These are phyloP conservation scores for Psidium friedrichsthalianum DNA, from an alignment of 345 rosid species.

Conservation along the genomic window DNA sequence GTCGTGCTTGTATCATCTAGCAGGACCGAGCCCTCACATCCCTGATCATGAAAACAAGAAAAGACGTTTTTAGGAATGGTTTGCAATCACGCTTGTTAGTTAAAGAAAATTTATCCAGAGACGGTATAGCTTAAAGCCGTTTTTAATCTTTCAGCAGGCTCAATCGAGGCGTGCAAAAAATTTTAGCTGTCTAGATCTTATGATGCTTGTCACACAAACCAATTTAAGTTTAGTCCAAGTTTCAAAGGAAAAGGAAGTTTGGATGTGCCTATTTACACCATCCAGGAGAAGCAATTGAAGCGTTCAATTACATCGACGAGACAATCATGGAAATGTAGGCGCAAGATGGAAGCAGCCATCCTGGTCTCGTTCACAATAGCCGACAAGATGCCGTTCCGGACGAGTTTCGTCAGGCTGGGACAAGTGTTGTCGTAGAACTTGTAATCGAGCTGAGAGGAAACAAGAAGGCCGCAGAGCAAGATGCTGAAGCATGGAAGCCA, in stretches of 20 bases:
- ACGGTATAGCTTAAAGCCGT: not conserved
- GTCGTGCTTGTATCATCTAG: conserved; percentile 32
- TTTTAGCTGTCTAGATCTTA: not conserved
- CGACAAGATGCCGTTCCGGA: conserved; percentile 33
- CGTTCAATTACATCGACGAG: conserved; percentile 36
- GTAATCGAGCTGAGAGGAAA: conserved; percentile 43
- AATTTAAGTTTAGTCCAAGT: not conserved
- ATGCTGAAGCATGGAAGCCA: conserved; percentile 10
- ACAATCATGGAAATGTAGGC: conserved; percentile 71
- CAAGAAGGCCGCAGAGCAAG: conserved; percentile 17
- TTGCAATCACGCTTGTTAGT: not conserved
- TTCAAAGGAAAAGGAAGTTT: not conserved
- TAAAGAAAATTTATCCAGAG: not conserved
- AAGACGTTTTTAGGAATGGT: not conserved
- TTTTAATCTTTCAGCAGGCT: not conserved
- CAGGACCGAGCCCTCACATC: conserved; percentile 57
- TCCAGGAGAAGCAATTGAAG: not conserved
- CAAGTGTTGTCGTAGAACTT: conserved; percentile 36
- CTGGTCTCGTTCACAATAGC: conserved; percentile 53
- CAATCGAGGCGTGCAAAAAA: not conserved
- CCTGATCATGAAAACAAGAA: conserved; percentile 16
- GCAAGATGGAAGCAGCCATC: conserved; percentile 57
- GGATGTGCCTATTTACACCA: not conserved
- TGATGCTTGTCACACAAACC: not conserved
- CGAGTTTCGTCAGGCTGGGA: conserved; percentile 29